Evolutionary conservation across 2,329 filamentous ascomycete species (phyloP).

Genomic region (Venturia oleaginea): DNA sequence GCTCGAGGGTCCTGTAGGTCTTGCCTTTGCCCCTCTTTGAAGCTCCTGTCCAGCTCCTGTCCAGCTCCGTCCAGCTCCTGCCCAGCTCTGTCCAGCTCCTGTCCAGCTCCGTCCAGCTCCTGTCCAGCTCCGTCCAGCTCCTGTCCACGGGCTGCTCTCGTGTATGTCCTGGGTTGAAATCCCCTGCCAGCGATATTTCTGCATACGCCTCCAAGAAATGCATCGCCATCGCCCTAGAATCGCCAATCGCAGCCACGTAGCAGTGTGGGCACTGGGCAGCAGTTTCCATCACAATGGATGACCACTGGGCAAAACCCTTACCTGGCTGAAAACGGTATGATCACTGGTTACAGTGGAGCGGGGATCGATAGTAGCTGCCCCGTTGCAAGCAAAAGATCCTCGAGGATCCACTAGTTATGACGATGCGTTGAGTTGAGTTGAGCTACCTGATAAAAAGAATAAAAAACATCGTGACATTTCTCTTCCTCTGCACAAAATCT

Average conservation of each 20-base stretch:
- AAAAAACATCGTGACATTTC: neutral
- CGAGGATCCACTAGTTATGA: constrained; percentile 4
- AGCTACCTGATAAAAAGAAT: neutral
- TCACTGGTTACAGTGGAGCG: constrained; percentile 10
- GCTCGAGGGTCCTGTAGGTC: no score
- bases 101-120: no score
- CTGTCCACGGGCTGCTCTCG: no score
- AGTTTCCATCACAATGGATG: neutral
- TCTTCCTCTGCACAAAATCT: neutral
- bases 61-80: no score
- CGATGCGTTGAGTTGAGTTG: neutral
- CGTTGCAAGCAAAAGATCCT: neutral
- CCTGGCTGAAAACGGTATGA: neutral
- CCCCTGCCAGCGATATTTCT: no score
- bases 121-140: no score
- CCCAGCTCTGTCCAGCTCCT: no score
- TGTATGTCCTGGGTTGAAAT: no score
- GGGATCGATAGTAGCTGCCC: constrained; percentile 6
- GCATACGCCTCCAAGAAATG: no score
- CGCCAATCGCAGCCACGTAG: neutral
- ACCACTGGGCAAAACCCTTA: neutral
- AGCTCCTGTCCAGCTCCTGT: no score
- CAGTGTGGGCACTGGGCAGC: no score
- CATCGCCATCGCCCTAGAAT: neutral
- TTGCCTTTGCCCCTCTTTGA: no score